These are phyloP conservation scores for Colletotrichum ledebouriae DNA, from an alignment of 2,329 filamentous ascomycete genomes.

Conservation along the genomic window DNA sequence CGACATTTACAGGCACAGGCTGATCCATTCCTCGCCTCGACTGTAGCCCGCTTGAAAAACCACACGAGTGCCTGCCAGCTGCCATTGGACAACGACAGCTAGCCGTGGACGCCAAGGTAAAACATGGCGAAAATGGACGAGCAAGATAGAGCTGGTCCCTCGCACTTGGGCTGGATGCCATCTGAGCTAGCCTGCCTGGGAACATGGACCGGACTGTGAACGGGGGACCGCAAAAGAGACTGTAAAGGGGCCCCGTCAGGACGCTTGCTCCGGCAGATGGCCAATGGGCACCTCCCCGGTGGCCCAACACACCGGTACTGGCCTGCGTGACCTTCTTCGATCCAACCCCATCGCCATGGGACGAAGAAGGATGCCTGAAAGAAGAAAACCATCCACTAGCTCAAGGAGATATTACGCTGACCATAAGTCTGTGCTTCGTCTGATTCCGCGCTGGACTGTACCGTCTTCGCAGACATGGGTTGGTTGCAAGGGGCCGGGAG, in stretches of 20 bases:
- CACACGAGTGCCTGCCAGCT: slow-evolving; percentile 20
- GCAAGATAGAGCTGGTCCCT: slow-evolving; percentile 22
- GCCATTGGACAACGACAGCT: slow-evolving; percentile 32
- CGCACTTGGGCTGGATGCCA: slow-evolving; percentile 20
- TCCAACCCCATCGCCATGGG: slow-evolving; percentile 18
- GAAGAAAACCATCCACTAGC: slow-evolving; percentile 26
- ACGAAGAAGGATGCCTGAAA: slow-evolving; percentile 35
- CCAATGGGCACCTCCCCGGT: slow-evolving; percentile 39
- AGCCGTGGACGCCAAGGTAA: slow-evolving; percentile 35
- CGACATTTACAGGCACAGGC: slow-evolving; percentile 23
- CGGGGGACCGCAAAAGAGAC: slow-evolving; percentile 13
- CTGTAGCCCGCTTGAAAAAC: slow-evolving; percentile 32
- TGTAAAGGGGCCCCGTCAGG: slow-evolving; percentile 22
- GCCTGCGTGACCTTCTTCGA: slow-evolving; percentile 30
- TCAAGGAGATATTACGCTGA: slow-evolving; percentile 11
- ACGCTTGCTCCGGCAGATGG: slow-evolving; percentile 25
- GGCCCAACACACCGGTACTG: slow-evolving; percentile 35
- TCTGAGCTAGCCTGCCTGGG: slow-evolving; percentile 30
- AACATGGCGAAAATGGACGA: slow-evolving; percentile 38
- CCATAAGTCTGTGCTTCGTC: slow-evolving; percentile 10
- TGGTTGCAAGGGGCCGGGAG: slow-evolving; percentile 34
- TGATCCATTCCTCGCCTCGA: slow-evolving; percentile 41
- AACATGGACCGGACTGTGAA: slow-evolving; percentile 7
- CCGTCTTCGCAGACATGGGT: slow-evolving; percentile 26
- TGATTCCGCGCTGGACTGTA: slow-evolving; percentile 20